phyloP scores from a whole-genome alignment of 2,329 filamentous ascomycete species.

The Fusarium ramigenum region DNA sequence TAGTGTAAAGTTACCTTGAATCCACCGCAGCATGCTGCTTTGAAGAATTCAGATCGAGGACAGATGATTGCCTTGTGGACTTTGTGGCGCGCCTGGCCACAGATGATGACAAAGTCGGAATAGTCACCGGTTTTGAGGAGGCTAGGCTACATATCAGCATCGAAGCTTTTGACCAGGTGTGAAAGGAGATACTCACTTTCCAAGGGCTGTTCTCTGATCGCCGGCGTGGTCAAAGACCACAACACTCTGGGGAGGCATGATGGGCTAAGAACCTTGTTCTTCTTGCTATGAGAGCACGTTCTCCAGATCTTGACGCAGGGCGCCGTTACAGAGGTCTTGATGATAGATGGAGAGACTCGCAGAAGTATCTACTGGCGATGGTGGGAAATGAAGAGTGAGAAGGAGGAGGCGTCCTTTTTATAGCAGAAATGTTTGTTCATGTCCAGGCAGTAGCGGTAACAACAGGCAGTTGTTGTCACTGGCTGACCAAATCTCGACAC shows the following conservation, averaged over 20 bases:
- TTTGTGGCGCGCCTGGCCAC: not conserved
- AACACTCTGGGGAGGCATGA: not conserved
- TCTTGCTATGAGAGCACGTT: accelerated
- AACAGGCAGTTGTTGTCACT: no score
- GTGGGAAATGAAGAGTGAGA: no score
- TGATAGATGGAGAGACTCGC: no score
- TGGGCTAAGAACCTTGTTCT: not conserved
- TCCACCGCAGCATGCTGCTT: not conserved
- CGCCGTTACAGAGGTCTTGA: not conserved
- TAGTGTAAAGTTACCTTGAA: not conserved
- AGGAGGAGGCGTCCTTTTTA: not conserved
- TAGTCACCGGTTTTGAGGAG: not conserved
- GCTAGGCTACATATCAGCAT: accelerated
- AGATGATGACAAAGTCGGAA: not conserved
- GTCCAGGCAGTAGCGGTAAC: not conserved
- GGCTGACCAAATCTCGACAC: no score
- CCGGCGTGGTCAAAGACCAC: not conserved
- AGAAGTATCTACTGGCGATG: no score
- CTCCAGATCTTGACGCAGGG: accelerated
- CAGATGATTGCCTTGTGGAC: not conserved
- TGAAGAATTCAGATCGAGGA: not conserved
- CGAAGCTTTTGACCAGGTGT: not conserved
- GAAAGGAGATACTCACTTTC: not conserved
- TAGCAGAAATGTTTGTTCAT: not conserved
- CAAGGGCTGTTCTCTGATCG: not conserved